Evolutionary conservation across 2,329 filamentous ascomycete genomes (phyloP).

Genomic region (Aspergillus caelatus): DNA sequence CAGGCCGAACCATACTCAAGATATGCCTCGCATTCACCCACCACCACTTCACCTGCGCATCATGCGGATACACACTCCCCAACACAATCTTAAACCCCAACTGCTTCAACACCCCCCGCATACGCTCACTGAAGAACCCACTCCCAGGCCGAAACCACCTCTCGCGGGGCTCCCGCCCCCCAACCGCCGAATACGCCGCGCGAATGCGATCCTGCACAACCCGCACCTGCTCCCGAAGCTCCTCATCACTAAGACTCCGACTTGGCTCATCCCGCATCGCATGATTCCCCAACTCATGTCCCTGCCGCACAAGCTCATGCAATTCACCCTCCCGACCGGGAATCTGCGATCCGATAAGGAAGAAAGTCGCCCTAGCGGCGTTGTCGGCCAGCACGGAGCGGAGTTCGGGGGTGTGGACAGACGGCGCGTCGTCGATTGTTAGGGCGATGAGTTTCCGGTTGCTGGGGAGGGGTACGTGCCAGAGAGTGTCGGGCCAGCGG

Average conservation of each 20-base stretch:
- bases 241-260: conserved; percentile 59
- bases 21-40: conserved; percentile 76
- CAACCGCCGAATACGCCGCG: conserved; percentile 54
- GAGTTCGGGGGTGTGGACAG: conserved; percentile 70
- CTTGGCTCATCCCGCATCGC: conserved; percentile 86
- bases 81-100: conserved; percentile 75
- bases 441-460: conserved; percentile 71
- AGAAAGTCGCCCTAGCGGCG: conserved; percentile 78
- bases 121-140: conserved; percentile 75
- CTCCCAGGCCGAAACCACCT: conserved; percentile 82
- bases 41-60: conserved; percentile 76
- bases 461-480: conserved; percentile 60
- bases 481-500: conserved; percentile 78
- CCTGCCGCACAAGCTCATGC: conserved; percentile 59
- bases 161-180: conserved; percentile 46
- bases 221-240: conserved; percentile 65
- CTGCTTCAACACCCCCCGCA: conserved; percentile 62
- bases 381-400: conserved; percentile 67
- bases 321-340: conserved; percentile 58
- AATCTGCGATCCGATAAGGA: conserved; percentile 81
- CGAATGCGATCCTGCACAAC: conserved; percentile 65
- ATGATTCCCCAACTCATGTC: conserved; percentile 81
- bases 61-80: conserved; percentile 85
- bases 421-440: conserved; percentile 86
- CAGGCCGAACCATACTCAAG: conserved; percentile 75